Evolutionary conservation across 352 stramenopile genomes (phyloP).

Genomic region (Phytopythium cucurbitacearum): DNA sequence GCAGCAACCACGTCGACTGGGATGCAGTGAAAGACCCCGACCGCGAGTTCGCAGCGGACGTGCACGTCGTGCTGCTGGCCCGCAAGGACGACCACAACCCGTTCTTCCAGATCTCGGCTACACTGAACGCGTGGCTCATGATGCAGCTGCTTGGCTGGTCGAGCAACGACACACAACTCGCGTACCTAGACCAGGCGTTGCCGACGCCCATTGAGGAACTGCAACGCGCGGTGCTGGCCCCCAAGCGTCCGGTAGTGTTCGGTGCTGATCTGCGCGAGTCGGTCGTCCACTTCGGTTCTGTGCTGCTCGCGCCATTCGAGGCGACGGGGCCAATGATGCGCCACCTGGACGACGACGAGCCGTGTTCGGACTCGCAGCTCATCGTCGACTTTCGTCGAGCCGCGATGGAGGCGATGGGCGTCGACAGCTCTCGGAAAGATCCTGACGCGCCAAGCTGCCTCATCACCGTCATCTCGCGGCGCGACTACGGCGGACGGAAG

Average conservation of each 20-base stretch:
- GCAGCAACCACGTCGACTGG: too few species aligned
- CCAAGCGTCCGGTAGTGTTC: slow-evolving; percentile 21
- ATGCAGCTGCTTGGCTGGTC: slow-evolving; percentile 30
- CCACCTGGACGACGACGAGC: slow-evolving; percentile 41
- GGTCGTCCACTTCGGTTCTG: slow-evolving; percentile 30
- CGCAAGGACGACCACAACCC: slow-evolving; percentile 47
- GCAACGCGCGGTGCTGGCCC: slow-evolving; percentile 29
- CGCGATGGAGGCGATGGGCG: slow-evolving; percentile 19
- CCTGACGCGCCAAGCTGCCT: slow-evolving; percentile 12
- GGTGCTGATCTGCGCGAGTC: slow-evolving; percentile 22
- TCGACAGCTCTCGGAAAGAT: neutral
- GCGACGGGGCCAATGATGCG: slow-evolving; percentile 32
- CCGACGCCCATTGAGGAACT: slow-evolving; percentile 35
- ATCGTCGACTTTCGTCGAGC: slow-evolving; percentile 17
- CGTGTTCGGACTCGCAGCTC: slow-evolving; percentile 20
- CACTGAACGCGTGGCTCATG: slow-evolving; percentile 41
- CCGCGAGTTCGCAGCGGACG: neutral
- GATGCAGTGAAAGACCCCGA: neutral
- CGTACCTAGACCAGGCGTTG: slow-evolving; percentile 41
- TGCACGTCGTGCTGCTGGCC: slow-evolving; percentile 25
- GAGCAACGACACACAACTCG: slow-evolving; percentile 25
- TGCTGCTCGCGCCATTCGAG: slow-evolving; percentile 32
- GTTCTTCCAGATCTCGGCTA: slow-evolving; percentile 44
- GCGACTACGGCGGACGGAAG: slow-evolving; percentile 37
- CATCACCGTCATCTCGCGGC: slow-evolving; percentile 55